Percentiles rank a stretch among this genome's conserved stretches.
These are phyloP conservation scores for Ceratocystis ficicola DNA, from an alignment of 2,329 filamentous ascomycete genomes.

Conservation along the genomic window DNA sequence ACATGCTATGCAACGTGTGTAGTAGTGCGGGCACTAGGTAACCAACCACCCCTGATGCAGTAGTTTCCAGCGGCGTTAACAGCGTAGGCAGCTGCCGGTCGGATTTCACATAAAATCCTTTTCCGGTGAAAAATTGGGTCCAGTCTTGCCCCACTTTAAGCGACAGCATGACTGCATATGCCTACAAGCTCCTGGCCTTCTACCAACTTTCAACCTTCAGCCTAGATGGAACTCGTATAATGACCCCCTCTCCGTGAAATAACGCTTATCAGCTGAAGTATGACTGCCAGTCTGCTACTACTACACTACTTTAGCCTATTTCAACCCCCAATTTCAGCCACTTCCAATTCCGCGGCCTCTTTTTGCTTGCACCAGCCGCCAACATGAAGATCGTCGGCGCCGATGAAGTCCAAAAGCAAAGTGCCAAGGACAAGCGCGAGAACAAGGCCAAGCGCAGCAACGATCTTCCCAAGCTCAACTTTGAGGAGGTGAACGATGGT, in stretches of 20 bases:
- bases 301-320: no score
- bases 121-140: not conserved
- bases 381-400: slow-evolving; percentile 11
- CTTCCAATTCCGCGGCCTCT: not conserved
- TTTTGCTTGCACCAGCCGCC: not conserved
- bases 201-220: no score
- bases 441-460: not conserved
- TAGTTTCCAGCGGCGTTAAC: not conserved
- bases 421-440: not conserved
- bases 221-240: no score
- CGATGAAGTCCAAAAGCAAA: slow-evolving; percentile 1
- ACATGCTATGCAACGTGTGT: no score
- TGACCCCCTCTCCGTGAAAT: no score
- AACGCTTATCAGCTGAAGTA: no score
- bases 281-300: not conserved
- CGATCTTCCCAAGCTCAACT: slow-evolving; percentile 23
- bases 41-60: not conserved
- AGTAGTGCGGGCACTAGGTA: not conserved
- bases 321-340: not conserved
- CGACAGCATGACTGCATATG: not conserved
- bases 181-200: not conserved
- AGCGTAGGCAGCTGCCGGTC: not conserved
- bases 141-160: not conserved
- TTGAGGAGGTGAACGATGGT: slow-evolving; percentile 33
- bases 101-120: not conserved